Base-by-base conservation (phyloP, 1,139 yeast species). In the Yamadazyma membranifaciens region DNA sequence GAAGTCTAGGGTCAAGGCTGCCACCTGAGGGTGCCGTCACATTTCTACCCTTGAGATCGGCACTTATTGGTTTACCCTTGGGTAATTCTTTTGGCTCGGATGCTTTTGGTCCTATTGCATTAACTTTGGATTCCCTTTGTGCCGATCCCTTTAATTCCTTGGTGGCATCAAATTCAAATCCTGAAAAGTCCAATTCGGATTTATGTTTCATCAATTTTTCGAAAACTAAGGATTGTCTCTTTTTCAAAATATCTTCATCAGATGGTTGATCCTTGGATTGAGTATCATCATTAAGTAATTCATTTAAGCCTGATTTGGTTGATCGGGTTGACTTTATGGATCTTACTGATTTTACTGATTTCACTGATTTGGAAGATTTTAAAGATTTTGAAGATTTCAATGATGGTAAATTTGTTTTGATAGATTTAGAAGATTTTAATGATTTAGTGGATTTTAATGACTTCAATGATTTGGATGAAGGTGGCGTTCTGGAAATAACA, bases 1-100 rank as follows among this genome's bases (percentile, higher is more conserved):
- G 50, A 15, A 51, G 42, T 41, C 64, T 59, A 12, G 78, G 78
- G 48, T 72, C 78, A 38, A 72, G 60, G 4, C 73, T 65, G 1
- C 64, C n/a, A 11, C 20, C 12, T 16, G 47, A 24, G 15, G 61
- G 61, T 16, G 52, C 61, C 13, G 65, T 56, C 4, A 52, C 54
- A 41, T 53, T 49, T 36, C 65, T 51, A 6, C 36, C 30, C 13
- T 29, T 34, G 12, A 14, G 9, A 4, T 12, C 12, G 5, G 13
- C 17, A 17, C 13, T 26, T 7, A 27, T 16, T 16, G 24, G 14
- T 9, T 9, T 26, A 34, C 16, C 20, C 9, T 29, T 16, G 7
- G 3, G 9, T n/a, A 28, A 11, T 15, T 24, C 20, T 17, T 28
- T 27, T 5, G 6, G 16, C 4, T 11, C 13, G 10, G 10, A 9